These are phyloP conservation scores for Guyanaporus albipodus DNA, from an alignment of 768 basidiomycete genomes.

Conservation along the genomic window DNA sequence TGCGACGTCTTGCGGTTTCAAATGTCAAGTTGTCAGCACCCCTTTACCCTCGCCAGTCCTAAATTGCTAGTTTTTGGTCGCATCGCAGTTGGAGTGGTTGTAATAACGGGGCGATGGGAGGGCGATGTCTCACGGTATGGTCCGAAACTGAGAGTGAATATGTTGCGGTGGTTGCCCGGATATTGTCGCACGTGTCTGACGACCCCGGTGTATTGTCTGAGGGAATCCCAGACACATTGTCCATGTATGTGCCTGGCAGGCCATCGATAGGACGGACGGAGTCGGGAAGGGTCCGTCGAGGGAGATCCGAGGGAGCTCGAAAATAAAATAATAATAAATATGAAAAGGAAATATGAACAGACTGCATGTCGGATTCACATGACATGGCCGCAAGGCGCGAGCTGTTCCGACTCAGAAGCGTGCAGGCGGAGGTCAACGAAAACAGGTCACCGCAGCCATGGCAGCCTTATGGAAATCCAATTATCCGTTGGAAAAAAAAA, in stretches of 20 bases:
- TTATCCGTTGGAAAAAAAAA: neutral
- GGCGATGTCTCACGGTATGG: constrained; percentile 1
- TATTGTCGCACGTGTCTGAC: constrained; percentile 1
- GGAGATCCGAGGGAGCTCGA: neutral
- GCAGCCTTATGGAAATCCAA: neutral
- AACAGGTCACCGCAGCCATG: neutral
- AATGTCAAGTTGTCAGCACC: too few relatives aligned
- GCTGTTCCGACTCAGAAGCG: constrained; percentile 10
- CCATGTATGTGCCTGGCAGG: constrained; percentile 6
- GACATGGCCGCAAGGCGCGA: constrained; percentile 2
- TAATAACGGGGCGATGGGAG: neutral
- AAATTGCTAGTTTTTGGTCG: neutral
- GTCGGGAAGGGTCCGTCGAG: constrained; percentile 4
- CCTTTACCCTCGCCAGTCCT: neutral
- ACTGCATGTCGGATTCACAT: constrained; percentile 4
- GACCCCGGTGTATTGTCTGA: neutral
- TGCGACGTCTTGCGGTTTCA: constrained; percentile 8
- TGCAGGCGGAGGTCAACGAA: constrained; percentile 4
- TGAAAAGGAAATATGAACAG: constrained; percentile 17
- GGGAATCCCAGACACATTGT: constrained; percentile 5
- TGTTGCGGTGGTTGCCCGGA: neutral
- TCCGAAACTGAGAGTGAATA: constrained; percentile 2
- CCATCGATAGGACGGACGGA: constrained; percentile 13
- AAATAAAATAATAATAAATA: neutral
- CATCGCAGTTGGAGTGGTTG: neutral